Evolutionary conservation across 805 yeast species (phyloP).

Genomic region (Sugiyamaella americana): DNA sequence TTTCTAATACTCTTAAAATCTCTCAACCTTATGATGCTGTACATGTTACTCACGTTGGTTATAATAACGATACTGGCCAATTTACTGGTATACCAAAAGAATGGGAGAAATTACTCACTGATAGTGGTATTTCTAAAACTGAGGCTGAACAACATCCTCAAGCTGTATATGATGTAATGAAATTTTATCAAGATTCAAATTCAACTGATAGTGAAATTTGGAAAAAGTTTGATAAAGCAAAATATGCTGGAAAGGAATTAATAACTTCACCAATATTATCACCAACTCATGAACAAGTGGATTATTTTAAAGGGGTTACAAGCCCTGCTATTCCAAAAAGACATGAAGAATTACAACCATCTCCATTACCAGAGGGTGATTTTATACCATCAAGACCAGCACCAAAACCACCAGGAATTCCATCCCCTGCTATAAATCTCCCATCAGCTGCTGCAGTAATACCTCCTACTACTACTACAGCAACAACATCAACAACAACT

Average conservation of each 20-base stretch:
- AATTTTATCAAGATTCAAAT: constrained; percentile 48
- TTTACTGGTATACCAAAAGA: constrained; percentile 89
- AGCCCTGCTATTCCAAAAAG: not conserved
- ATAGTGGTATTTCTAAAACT: constrained; percentile 78
- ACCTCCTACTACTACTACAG: constrained; percentile 6
- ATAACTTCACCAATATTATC: not conserved
- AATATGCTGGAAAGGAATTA: not conserved
- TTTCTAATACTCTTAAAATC: constrained; percentile 40
- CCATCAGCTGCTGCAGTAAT: constrained; percentile 8
- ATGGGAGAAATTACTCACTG: constrained; percentile 80
- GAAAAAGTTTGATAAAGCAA: constrained; percentile 25
- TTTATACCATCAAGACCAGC: constrained; percentile 29
- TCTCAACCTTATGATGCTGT: constrained; percentile 90
- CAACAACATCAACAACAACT: not conserved
- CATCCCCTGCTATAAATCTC: constrained; percentile 5
- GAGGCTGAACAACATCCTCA: constrained; percentile 92
- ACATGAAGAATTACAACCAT: not conserved
- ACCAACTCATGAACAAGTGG: constrained; percentile 9
- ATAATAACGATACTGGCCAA: constrained; percentile 75
- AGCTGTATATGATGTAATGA: constrained; percentile 87
- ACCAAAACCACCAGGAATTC: constrained; percentile 27
- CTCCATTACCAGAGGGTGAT: constrained; percentile 8
- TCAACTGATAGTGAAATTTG: constrained; percentile 26
- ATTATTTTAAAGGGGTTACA: constrained; percentile 5
- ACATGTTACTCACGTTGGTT: constrained; percentile 93